Percentiles rank a stretch among this genome's conserved stretches.
Evolutionary conservation across 228 moss, liverwort and hornwort species (phyloP).

Genomic region (Sphagnum fallax): DNA sequence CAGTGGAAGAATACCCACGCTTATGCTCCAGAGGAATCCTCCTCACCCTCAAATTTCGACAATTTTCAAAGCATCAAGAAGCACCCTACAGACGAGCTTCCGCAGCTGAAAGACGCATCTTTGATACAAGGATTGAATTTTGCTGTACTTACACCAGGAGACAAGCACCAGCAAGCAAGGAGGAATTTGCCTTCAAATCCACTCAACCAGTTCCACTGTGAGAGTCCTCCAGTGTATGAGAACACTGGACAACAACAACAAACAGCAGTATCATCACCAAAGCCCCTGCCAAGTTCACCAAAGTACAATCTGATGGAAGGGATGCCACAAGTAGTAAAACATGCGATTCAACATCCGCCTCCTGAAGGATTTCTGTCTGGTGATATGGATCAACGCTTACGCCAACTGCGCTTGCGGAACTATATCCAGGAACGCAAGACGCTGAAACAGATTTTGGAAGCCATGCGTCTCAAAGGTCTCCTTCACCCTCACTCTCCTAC

Average conservation of each 20-base stretch:
- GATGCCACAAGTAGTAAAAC: constrained; percentile 50
- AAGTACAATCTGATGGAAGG: constrained; percentile 61
- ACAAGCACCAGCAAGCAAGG: neutral
- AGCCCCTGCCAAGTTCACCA: constrained; percentile 15
- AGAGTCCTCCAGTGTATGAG: neutral
- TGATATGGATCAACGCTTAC: constrained; percentile 49
- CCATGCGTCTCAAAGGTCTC: constrained; percentile 56
- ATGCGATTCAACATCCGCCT: constrained; percentile 14
- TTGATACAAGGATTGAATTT: no score
- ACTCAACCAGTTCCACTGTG: constrained; percentile 2
- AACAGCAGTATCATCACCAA: neutral
- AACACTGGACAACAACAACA: neutral
- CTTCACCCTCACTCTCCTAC: constrained; percentile 37
- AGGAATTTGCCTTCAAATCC: neutral
- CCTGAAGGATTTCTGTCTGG: constrained; percentile 22
- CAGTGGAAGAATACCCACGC: constrained; percentile 25
- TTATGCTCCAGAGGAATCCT: constrained; percentile 21
- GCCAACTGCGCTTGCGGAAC: constrained; percentile 49
- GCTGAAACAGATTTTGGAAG: constrained; percentile 57
- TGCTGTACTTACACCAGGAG: neutral
- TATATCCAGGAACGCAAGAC: constrained; percentile 56
- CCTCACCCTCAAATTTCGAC: constrained; percentile 6
- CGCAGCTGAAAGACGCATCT: no score
- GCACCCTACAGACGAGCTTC: constrained; percentile 1
- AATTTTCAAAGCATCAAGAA: constrained; percentile 31